phyloP scores from a whole-genome alignment of 345 rosid genomes.

The Gossypium rotundifolium region DNA sequence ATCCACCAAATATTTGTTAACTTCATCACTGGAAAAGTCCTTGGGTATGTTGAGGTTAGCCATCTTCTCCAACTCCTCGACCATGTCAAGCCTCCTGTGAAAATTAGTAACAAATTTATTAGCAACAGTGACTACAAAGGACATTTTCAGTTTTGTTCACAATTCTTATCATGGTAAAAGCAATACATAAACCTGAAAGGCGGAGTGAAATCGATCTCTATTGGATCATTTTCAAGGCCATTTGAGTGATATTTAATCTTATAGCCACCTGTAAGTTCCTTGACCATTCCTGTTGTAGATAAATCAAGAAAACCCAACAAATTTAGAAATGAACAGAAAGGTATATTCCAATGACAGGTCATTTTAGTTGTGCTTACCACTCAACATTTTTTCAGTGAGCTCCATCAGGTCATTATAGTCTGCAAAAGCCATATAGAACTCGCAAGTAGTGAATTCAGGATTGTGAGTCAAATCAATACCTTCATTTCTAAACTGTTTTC shows the following conservation, averaged over 20 bases:
- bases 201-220: constrained; percentile 91
- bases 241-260: constrained; percentile 80
- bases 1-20: constrained; percentile 62
- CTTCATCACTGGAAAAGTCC: constrained; percentile 75
- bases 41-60: constrained; percentile 86
- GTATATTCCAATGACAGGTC: not conserved
- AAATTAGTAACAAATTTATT: not conserved
- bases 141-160: not conserved
- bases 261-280: constrained; percentile 81
- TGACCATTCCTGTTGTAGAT: constrained; percentile 61
- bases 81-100: constrained; percentile 79
- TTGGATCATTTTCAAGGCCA: constrained; percentile 80
- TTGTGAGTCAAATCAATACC: constrained; percentile 97
- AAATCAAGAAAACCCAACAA: not conserved
- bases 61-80: constrained; percentile 75
- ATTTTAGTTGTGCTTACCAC: constrained; percentile 42
- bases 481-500: constrained; percentile 95
- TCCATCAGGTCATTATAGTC: constrained; percentile 90
- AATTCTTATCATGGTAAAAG: not conserved
- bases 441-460: constrained; percentile 98
- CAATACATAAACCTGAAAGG: constrained; percentile 68
- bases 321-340: not conserved
- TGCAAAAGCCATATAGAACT: constrained; percentile 94
- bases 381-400: constrained; percentile 78
- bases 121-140: not conserved